Base-by-base conservation (phyloP, 2,329 filamentous ascomycete genomes). In the Chaetomium olivaceum region DNA sequence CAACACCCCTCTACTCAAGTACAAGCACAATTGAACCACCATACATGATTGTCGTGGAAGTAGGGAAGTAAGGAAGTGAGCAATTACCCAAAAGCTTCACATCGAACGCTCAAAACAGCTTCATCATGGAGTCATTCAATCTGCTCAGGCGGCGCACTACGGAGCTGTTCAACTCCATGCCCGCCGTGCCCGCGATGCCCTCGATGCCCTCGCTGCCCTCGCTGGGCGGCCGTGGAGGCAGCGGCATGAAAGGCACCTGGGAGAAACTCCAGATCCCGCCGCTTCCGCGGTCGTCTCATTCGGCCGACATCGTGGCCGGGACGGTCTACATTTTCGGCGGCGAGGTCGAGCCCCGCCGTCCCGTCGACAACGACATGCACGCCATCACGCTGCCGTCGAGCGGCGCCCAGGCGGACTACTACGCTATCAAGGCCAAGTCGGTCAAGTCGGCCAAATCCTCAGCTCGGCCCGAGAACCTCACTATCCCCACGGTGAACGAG, bases 231-330 rank as follows among this genome's bases (percentile, higher is more conserved):
- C 66, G 63, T 25, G 64, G 69, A 59, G 68, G 69, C 57, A 71
- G 73, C 51, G 74, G 74, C 54, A 79, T 86, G 71, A 85, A 82
- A 70, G 87, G 82, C 43, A 87, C 85, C 59, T 89, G 87, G 87
- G 81, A 87, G 72, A 84, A 82, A 71, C 80, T 89, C 71, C 74
- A 81, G 50, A 73, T 85, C 39, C 82, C 84, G 3, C 70, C 80
- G 0, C 81, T 93, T 8, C 86, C 87, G 48, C 88, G 91, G 62
- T 94, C 91, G 1, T 93, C 91, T 0, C 91, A 95, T 73, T 84
- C 86, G 3, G 75, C 93, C 70, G 84, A 91, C 52, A 80, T 89
- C 50, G 77, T 89, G 25, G 80, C 79, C 55, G 79, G 82, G 16
- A 82, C 80, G n/a, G 83, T 85, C 54, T 82, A 81, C 72, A 71